Base-by-base conservation (phyloP, 257 asterid genomes). In the Solanum paucissectum region DNA sequence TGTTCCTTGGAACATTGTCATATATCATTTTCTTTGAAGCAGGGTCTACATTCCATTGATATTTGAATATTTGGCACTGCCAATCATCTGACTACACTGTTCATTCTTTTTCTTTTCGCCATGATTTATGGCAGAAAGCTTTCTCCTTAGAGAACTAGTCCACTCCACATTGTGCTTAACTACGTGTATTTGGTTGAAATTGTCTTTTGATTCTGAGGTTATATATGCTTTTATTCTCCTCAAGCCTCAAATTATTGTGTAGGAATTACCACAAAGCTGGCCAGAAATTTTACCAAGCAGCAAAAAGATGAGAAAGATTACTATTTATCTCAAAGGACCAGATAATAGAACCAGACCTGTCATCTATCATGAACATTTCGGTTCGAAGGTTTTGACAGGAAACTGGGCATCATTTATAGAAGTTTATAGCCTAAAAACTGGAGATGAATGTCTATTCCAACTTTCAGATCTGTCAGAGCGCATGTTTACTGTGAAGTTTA, bases 381-480 rank as follows among this genome's bases (percentile, higher is more conserved):
- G 86, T 40, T 4, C 20, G 8, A 42, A 87, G 55, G 36, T 77
- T 87, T 75, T 90, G 84, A 9, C 12, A 12, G 38, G 73, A n/a
- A 16, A 40, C 1, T 90, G 92, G 90, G 58, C 72, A 8, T 18
- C n/a, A 55, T n/a, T 90, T 46, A 76, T 82, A 42, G 40, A 40
- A 52, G 44, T 49, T 10, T 46, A 86, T 72, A 66, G 86, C 9
- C 38, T 87, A 42, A 82, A 52, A 14, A n/a, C 87, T 29, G 90
- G 89, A 69, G 92, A 90, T 68, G 46, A 49, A 8, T 90, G 88
- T 81, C 37, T 5, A 52, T 34, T 90, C 29, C 46, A 27, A 64
- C 33, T 55, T 40, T 83, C 33, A 58, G 32, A 90, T 84, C 23
- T 4, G 55, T 18, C 34, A 52, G 4, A 76, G 58, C 76, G 38